phyloP scores from a whole-genome alignment of 225 moss, liverwort and hornwort species.

The Marchantia paleacea region DNA sequence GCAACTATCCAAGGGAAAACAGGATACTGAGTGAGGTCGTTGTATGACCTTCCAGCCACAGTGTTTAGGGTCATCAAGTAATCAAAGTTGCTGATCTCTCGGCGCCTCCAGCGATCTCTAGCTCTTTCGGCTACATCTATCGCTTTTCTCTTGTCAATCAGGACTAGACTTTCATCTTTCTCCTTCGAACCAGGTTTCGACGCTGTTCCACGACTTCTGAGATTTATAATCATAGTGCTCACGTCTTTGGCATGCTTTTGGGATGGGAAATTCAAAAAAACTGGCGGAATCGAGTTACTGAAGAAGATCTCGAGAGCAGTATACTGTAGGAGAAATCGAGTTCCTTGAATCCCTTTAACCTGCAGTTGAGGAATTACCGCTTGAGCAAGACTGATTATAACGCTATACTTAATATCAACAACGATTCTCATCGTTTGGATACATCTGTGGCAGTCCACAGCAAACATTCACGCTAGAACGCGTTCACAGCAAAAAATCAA shows the following conservation, averaged over 20 bases:
- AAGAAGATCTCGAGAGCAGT: constrained; percentile 75
- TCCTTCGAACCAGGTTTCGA: constrained; percentile 59
- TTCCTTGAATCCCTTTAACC: constrained; percentile 71
- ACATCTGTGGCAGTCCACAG: not conserved
- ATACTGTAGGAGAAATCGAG: constrained; percentile 63
- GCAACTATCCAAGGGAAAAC: constrained; percentile 77
- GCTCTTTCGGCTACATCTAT: constrained; percentile 63
- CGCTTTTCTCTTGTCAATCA: constrained; percentile 64
- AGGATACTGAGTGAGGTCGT: constrained; percentile 76
- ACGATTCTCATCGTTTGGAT: not conserved
- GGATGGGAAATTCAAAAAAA: constrained; percentile 68
- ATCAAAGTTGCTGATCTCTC: constrained; percentile 76
- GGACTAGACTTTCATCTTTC: constrained; percentile 59
- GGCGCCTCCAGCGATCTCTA: constrained; percentile 70
- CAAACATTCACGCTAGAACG: not conserved
- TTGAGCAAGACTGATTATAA: not conserved
- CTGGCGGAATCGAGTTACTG: constrained; percentile 56
- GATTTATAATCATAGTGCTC: constrained; percentile 57
- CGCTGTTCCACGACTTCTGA: constrained; percentile 55
- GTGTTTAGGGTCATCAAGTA: constrained; percentile 67
- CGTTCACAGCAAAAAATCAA: not conserved
- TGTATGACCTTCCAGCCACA: constrained; percentile 73
- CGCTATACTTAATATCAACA: not conserved
- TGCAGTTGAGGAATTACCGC: constrained; percentile 18
- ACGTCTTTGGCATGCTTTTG: constrained; percentile 65